Conservation (phyloP, 208 protist species). For the Leishmania arabica region DNA sequence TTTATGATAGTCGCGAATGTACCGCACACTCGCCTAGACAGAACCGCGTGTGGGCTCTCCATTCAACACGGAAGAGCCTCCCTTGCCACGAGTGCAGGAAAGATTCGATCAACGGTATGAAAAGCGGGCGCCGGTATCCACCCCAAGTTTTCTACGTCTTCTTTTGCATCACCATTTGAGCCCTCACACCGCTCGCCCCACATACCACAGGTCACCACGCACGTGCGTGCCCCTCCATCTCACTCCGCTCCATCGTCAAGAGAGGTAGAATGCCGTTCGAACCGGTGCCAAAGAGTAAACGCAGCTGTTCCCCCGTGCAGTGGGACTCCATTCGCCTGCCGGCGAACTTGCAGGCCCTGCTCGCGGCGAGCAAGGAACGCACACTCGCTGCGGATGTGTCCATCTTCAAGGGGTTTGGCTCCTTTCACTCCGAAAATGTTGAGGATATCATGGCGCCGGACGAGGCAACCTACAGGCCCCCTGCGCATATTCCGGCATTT, state of each 20-base stretch:
- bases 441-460: constrained; percentile 70
- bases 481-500: constrained; percentile 44
- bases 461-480: constrained; percentile 52
- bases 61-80: background rate
- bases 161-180: background rate
- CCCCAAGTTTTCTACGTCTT: background rate
- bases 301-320: constrained; percentile 22
- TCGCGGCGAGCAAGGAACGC: constrained; percentile 32
- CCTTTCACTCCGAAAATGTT: constrained; percentile 92
- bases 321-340: constrained; percentile 43
- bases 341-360: constrained; percentile 22
- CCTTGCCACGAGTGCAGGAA: background rate
- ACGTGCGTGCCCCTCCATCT: no score
- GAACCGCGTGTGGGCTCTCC: background rate
- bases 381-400: constrained; percentile 36
- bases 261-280: constrained; percentile 2
- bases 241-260: background rate
- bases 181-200: background rate
- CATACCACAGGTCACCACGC: background rate
- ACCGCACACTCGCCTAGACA: background rate
- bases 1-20: background rate
- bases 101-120: background rate
- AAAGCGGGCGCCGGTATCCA: background rate
- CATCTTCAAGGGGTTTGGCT: constrained; percentile 89
- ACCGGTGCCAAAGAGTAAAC: background rate